phyloP scores from a whole-genome alignment of 768 basidiomycete species.

The Tricholoma terreum region DNA sequence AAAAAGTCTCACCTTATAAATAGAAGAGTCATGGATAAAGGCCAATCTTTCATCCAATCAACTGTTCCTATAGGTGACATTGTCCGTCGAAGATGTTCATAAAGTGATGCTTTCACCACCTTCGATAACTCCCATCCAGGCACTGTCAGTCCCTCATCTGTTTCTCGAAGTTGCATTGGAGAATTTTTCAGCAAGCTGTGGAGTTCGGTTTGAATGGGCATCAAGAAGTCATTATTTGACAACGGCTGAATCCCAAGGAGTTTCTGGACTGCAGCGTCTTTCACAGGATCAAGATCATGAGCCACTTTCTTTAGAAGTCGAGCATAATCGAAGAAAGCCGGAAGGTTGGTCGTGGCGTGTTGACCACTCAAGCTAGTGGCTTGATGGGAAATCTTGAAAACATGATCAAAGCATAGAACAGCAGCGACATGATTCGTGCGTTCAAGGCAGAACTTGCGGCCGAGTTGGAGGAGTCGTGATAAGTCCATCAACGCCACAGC shows the following conservation, averaged over 20 bases:
- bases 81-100: background rate
- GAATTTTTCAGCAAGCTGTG: background rate
- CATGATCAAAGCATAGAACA: conserved; percentile 42
- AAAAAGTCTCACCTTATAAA: conserved; percentile 36
- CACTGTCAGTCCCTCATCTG: background rate
- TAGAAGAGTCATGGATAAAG: conserved; percentile 33
- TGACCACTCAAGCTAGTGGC: conserved; percentile 21
- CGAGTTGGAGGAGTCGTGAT: conserved; percentile 28
- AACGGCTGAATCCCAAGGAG: background rate
- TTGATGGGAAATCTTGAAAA: conserved; percentile 27
- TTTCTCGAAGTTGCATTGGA: background rate
- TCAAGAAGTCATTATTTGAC: background rate
- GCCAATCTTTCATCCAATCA: conserved; percentile 3
- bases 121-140: background rate
- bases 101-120: background rate
- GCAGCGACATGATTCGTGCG: conserved; percentile 29
- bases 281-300: background rate
- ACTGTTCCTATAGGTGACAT: background rate
- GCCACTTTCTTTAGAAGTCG: background rate
- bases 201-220: background rate
- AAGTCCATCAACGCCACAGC: conserved; percentile 16
- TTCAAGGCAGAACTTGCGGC: conserved; percentile 23
- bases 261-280: background rate
- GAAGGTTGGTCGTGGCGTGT: background rate
- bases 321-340: background rate